Evolutionary conservation across 768 basidiomycete species (phyloP).

Genomic region (Pluteus cervinus): DNA sequence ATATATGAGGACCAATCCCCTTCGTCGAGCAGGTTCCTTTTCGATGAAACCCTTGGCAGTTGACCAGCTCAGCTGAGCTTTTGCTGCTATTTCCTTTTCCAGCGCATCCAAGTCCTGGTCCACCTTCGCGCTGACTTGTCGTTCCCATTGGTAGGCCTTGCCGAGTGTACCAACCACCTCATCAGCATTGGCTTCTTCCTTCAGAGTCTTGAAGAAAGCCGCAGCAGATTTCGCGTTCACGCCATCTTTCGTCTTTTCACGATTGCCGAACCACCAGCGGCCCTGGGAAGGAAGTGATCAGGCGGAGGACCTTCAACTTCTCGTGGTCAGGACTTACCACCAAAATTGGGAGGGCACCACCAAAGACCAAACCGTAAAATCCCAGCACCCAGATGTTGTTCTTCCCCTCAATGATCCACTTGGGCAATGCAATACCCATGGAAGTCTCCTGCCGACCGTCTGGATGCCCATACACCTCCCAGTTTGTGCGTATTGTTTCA

Average conservation of each 20-base stretch:
- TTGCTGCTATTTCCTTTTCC: constrained; percentile 43
- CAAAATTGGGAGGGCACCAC: constrained; percentile 76
- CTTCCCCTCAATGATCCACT: constrained; percentile 88
- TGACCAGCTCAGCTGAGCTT: constrained; percentile 49
- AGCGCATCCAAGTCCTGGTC: constrained; percentile 39
- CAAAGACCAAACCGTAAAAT: constrained; percentile 83
- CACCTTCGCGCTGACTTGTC: constrained; percentile 22
- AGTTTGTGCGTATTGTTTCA: constrained; percentile 86
- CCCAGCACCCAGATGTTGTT: constrained; percentile 92
- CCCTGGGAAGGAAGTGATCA: constrained; percentile 37
- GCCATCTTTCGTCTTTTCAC: constrained; percentile 88
- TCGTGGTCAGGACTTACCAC: constrained; percentile 46
- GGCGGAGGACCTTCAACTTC: neutral
- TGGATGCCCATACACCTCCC: constrained; percentile 85
- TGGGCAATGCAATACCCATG: constrained; percentile 92
- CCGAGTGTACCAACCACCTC: constrained; percentile 71
- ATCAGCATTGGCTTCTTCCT: constrained; percentile 69
- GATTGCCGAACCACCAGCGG: constrained; percentile 95
- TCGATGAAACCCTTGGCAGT: constrained; percentile 38
- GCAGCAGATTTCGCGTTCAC: constrained; percentile 77
- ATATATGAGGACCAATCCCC: constrained; percentile 71
- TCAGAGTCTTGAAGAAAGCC: constrained; percentile 80
- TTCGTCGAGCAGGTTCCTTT: constrained; percentile 33
- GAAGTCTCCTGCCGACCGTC: constrained; percentile 94
- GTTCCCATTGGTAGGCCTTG: constrained; percentile 58